Evolutionary conservation across 23 red algal species (phyloP).

Genomic region (Cyanidiococcus yangmingshanensis): DNA sequence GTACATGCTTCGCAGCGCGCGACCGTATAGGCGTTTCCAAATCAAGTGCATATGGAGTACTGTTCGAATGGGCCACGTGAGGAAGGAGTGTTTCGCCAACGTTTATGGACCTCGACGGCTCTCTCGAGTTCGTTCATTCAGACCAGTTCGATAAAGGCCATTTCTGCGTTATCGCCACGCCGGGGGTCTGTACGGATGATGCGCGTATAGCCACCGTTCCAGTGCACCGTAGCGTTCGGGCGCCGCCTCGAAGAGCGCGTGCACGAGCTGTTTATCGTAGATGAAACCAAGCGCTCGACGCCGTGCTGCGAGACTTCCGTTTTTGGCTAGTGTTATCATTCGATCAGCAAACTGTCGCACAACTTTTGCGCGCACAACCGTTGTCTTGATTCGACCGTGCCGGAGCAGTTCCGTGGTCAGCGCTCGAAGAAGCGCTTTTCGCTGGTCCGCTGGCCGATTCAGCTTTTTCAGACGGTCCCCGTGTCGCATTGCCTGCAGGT

Average conservation of each 20-base stretch:
- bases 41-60: too few relatives aligned
- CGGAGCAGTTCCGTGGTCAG: conserved; percentile 96
- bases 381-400: conserved; percentile 83
- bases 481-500: conserved; percentile 40
- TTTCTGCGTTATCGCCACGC: conserved; percentile 85
- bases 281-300: conserved; percentile 93
- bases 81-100: too few relatives aligned
- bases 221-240: conserved; percentile 78
- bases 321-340: conserved; percentile 86
- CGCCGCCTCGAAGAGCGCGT: conserved; percentile 82
- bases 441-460: conserved; percentile 89
- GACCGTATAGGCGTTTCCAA: too few relatives aligned
- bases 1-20: too few relatives aligned
- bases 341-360: conserved; percentile 69
- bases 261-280: conserved; percentile 92
- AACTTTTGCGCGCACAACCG: conserved; percentile 56
- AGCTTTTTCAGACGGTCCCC: conserved; percentile 63
- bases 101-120: too few relatives aligned
- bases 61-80: too few relatives aligned
- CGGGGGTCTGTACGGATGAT: conserved; percentile 71
- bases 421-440: conserved; percentile 86
- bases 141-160: conserved; percentile 90
- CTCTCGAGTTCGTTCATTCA: too few relatives aligned
- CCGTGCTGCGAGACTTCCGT: conserved; percentile 63
- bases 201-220: conserved; percentile 86